These are phyloP conservation scores for Zymoseptoria ardabiliae DNA, from an alignment of 2,329 filamentous ascomycete species.

Conservation along the genomic window DNA sequence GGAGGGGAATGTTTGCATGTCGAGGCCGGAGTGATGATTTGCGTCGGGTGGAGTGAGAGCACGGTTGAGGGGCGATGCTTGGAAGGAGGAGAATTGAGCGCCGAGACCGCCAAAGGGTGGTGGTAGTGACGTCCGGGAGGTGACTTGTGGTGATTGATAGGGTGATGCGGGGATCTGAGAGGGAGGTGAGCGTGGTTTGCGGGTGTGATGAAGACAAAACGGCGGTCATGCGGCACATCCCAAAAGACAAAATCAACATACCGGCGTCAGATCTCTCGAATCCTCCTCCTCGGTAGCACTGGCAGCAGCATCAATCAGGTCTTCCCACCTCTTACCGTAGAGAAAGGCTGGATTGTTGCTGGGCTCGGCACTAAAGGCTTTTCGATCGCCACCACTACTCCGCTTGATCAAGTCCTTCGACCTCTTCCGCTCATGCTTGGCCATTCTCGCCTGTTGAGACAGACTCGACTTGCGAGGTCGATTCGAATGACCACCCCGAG, in stretches of 20 bases:
- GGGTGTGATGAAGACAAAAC: neutral
- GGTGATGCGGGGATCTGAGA: constrained; percentile 42
- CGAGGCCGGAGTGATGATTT: constrained; percentile 30
- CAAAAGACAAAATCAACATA: constrained; percentile 44
- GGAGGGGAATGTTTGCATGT: constrained; percentile 70
- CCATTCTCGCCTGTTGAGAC: constrained; percentile 66
- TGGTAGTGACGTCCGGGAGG: constrained; percentile 55
- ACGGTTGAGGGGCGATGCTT: constrained; percentile 84
- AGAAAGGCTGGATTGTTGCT: constrained; percentile 60
- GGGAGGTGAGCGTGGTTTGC: neutral
- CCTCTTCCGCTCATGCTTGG: constrained; percentile 72
- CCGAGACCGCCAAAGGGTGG: constrained; percentile 39
- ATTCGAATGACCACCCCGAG: constrained; percentile 48
- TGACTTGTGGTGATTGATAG: constrained; percentile 45
- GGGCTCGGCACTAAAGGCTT: constrained; percentile 81
- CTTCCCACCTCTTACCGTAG: constrained; percentile 88
- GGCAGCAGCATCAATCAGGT: constrained; percentile 88
- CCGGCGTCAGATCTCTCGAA: constrained; percentile 78
- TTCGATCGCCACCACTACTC: constrained; percentile 66
- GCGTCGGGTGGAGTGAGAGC: constrained; percentile 71
- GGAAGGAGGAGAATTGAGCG: constrained; percentile 59
- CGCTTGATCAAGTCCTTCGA: constrained; percentile 70
- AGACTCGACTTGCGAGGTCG: constrained; percentile 81
- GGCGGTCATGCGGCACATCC: too few relatives aligned
- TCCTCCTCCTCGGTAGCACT: constrained; percentile 83